Evolutionary conservation across 768 basidiomycete genomes (phyloP).

Genomic region (Cystofilobasidium macerans): DNA sequence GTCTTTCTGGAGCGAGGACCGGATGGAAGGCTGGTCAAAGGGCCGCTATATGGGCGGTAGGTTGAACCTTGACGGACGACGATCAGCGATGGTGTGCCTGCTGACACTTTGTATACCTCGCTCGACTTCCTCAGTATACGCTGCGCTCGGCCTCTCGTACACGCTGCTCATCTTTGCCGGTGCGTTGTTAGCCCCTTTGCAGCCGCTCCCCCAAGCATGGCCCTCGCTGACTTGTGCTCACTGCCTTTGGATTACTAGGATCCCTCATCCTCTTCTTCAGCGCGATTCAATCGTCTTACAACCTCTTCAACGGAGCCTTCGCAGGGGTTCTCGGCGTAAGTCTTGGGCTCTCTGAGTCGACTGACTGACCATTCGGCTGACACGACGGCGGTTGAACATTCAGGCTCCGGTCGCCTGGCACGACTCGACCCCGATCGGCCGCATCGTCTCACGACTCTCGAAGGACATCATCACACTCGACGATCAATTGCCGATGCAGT

Average conservation of each 20-base stretch:
- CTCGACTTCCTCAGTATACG: too few relatives aligned
- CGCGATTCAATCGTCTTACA: constrained; percentile 40
- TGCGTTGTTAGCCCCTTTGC: not conserved
- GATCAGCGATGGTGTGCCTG: too few relatives aligned
- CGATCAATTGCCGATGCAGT: constrained; percentile 26
- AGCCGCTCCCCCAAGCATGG: constrained; percentile 31
- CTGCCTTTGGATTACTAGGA: not conserved
- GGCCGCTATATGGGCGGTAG: not conserved
- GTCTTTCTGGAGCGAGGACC: constrained; percentile 36
- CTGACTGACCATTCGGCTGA: too few relatives aligned
- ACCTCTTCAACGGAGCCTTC: constrained; percentile 51
- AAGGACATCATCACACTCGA: constrained; percentile 39
- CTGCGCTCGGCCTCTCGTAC: constrained; percentile 16
- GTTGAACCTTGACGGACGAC: too few relatives aligned
- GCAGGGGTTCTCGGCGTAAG: constrained; percentile 33
- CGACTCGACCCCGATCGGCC: constrained; percentile 28
- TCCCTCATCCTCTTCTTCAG: constrained; percentile 5
- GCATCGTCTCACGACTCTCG: constrained; percentile 36
- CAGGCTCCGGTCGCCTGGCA: constrained; percentile 38
- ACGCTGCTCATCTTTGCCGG: constrained; percentile 17
- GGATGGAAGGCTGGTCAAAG: constrained; percentile 10
- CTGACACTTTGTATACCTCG: too few relatives aligned
- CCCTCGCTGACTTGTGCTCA: constrained; percentile 40
- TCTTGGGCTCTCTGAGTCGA: too few relatives aligned
- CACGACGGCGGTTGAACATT: constrained; percentile 37